phyloP scores from a whole-genome alignment of 768 basidiomycete genomes.

The Amanita thiersii region DNA sequence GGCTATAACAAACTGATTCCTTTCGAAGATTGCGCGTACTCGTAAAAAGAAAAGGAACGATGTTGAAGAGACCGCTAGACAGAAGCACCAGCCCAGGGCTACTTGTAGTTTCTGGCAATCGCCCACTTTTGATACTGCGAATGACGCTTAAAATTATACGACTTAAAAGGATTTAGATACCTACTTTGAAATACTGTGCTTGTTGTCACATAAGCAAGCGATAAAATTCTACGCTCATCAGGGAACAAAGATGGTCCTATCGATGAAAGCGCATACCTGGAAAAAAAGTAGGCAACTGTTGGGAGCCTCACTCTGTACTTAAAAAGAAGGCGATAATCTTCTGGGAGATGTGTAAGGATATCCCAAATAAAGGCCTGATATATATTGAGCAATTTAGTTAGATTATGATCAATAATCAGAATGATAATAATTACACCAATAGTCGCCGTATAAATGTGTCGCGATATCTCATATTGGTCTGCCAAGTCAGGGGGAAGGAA shows the following conservation, averaged over 20 bases:
- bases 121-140: conserved; percentile 9
- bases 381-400: neutral
- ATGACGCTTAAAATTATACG: neutral
- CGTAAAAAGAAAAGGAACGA: conserved; percentile 30
- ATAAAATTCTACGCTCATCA: conserved; percentile 4
- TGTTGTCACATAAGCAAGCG: conserved; percentile 9
- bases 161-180: too few relatives aligned
- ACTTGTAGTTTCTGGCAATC: conserved; percentile 7
- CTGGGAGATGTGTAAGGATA: conserved; percentile 11
- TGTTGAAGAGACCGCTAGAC: conserved; percentile 15
- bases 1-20: conserved; percentile 13
- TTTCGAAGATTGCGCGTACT: conserved; percentile 24
- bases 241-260: neutral
- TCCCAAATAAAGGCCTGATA: conserved; percentile 11
- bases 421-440: neutral
- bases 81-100: conserved; percentile 6
- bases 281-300: conserved; percentile 14
- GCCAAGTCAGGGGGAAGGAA: neutral
- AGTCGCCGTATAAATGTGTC: neutral
- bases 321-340: conserved; percentile 15
- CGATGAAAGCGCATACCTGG: conserved; percentile 9
- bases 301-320: conserved; percentile 8
- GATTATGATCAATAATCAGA: neutral
- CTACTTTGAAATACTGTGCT: conserved; percentile 10
- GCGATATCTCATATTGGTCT: neutral